Conservation (phyloP, 768 basidiomycete genomes). For the Amanita fuliginea region DNA sequence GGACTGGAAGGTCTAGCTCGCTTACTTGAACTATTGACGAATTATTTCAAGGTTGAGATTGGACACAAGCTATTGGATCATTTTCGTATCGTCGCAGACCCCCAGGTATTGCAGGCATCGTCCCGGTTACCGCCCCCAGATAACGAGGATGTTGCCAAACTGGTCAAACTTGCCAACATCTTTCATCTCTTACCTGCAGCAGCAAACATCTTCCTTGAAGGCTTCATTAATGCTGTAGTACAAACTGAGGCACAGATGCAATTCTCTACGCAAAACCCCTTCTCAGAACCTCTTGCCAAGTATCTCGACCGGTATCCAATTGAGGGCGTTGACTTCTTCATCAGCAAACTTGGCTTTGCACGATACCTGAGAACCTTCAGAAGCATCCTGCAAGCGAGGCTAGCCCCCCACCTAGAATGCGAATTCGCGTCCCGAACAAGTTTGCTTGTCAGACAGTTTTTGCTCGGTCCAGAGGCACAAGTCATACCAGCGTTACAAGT, state of each 20-base stretch:
- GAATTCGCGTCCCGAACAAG: constrained; percentile 56
- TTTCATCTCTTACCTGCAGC: constrained; percentile 93
- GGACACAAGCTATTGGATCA: constrained; percentile 96
- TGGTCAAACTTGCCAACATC: constrained; percentile 92
- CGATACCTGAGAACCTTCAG: constrained; percentile 76
- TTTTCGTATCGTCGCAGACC: constrained; percentile 86
- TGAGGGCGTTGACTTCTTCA: constrained; percentile 79
- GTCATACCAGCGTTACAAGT: constrained; percentile 66
- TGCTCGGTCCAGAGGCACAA: constrained; percentile 38
- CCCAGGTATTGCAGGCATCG: constrained; percentile 71
- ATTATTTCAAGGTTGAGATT: constrained; percentile 99
- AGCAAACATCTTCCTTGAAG: constrained; percentile 85
- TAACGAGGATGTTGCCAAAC: constrained; percentile 85
- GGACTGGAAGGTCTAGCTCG: constrained; percentile 92
- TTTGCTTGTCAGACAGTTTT: constrained; percentile 37
- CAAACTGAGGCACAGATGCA: constrained; percentile 89
- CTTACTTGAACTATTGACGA: constrained; percentile 86
- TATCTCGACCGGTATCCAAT: constrained; percentile 86
- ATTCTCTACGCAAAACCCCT: constrained; percentile 81
- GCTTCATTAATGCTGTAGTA: constrained; percentile 79
- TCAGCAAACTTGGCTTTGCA: constrained; percentile 66
- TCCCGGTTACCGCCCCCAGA: constrained; percentile 73
- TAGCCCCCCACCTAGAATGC: constrained; percentile 66
- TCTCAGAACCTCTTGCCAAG: constrained; percentile 84
- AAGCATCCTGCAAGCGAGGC: constrained; percentile 67